phyloP scores from a whole-genome alignment of 148 eudicot genomes.

The Spergularia bocconei region DNA sequence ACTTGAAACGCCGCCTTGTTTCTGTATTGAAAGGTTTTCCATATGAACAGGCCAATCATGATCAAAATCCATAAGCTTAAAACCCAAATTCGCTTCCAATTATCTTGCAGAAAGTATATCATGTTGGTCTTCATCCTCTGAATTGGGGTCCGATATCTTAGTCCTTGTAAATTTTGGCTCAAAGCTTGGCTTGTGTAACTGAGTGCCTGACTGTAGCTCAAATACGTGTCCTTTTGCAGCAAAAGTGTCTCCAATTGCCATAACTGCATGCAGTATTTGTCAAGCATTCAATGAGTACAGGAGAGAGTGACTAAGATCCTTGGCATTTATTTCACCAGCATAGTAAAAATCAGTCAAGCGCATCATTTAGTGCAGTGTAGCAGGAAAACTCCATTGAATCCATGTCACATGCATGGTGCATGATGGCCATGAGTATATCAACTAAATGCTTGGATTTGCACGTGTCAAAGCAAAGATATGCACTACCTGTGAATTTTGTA shows the following conservation, averaged over 20 bases:
- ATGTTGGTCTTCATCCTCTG: constrained; percentile 53
- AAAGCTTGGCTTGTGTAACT: constrained; percentile 91
- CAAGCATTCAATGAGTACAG: constrained; percentile 23
- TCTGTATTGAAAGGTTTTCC: constrained; percentile 88
- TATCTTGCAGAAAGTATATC: constrained; percentile 63
- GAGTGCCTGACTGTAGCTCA: constrained; percentile 92
- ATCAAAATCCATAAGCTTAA: constrained; percentile 68
- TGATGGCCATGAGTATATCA: constrained; percentile 1
- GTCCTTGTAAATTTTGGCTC: constrained; percentile 87
- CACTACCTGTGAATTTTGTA: background rate
- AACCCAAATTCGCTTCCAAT: constrained; percentile 88
- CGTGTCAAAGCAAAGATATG: background rate
- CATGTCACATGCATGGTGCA: constrained; percentile 5
- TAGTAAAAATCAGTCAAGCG: background rate
- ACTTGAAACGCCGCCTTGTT: constrained; percentile 64
- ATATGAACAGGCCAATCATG: constrained; percentile 70
- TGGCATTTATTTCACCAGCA: background rate
- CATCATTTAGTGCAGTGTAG: background rate
- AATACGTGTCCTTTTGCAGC: constrained; percentile 86
- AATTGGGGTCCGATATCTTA: constrained; percentile 54
- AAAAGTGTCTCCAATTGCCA: constrained; percentile 98
- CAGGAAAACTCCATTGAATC: background rate
- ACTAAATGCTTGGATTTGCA: background rate
- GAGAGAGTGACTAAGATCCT: background rate
- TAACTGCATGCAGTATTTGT: constrained; percentile 47